A percentile compares a stretch with the other conserved stretches of the same genome.
These are phyloP conservation scores for Schizosaccharomyces versatilis DNA, from an alignment of 1,139 yeast genomes.

Conservation along the genomic window DNA sequence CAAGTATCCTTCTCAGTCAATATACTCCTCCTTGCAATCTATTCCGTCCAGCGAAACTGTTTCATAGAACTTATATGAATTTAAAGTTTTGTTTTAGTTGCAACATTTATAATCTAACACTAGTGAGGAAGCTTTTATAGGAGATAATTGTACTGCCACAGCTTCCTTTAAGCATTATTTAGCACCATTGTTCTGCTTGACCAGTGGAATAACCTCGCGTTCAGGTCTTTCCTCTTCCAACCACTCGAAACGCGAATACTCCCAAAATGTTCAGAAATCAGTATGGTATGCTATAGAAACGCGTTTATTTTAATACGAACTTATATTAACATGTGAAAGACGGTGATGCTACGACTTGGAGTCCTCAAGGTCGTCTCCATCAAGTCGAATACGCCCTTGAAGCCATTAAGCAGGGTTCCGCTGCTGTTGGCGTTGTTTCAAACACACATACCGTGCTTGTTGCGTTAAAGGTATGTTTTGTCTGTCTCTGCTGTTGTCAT, in stretches of 20 bases:
- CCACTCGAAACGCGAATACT: background rate
- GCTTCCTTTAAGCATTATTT: too few relatives aligned
- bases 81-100: too few relatives aligned
- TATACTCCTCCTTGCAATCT: too few relatives aligned
- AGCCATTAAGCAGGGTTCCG: conserved; percentile 94
- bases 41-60: too few relatives aligned
- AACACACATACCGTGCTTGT: conserved; percentile 73
- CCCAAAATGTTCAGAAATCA: conserved; percentile 2
- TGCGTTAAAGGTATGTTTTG: conserved; percentile 38
- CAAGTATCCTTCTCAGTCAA: too few relatives aligned
- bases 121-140: too few relatives aligned
- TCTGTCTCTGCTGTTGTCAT: background rate
- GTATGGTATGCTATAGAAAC: background rate
- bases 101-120: too few relatives aligned
- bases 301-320: background rate
- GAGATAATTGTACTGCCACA: too few relatives aligned
- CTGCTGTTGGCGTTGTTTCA: conserved; percentile 83
- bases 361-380: conserved; percentile 12
- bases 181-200: too few relatives aligned
- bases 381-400: conserved; percentile 77
- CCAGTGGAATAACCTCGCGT: too few relatives aligned
- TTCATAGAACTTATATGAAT: too few relatives aligned
- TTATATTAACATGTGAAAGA: background rate
- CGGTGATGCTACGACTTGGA: conserved; percentile 10
- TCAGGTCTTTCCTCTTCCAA: too few relatives aligned